phyloP scores from a whole-genome alignment of 345 rosid genomes.

The Euphorbia lathyris region DNA sequence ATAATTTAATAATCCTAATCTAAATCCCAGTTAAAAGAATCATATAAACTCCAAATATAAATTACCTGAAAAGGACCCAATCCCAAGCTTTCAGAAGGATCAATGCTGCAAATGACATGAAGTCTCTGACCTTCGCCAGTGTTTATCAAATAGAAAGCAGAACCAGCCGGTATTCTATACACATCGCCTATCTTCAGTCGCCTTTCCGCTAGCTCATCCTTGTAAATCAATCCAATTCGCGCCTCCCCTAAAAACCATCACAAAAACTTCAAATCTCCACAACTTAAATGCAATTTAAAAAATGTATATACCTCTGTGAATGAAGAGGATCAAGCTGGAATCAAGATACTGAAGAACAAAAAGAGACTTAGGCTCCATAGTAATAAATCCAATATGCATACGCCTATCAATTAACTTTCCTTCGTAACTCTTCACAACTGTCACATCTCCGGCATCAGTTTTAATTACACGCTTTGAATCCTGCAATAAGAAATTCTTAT shows the following conservation, averaged over 20 bases:
- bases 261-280: too few relatives aligned
- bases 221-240: conserved; percentile 57
- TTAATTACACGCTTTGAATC: conserved; percentile 50
- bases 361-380: conserved; percentile 77
- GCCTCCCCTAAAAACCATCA: conserved; percentile 78
- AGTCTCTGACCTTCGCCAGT: conserved; percentile 58
- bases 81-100: conserved; percentile 66
- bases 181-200: conserved; percentile 56
- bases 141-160: conserved; percentile 76
- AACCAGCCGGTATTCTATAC: conserved; percentile 65
- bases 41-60: too few relatives aligned
- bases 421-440: conserved; percentile 42
- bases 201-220: conserved; percentile 51
- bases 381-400: conserved; percentile 74
- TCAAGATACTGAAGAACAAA: conserved; percentile 84
- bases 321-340: conserved; percentile 64
- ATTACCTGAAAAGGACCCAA: conserved; percentile 68
- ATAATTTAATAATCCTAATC: too few relatives aligned
- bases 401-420: conserved; percentile 49
- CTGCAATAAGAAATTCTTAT: conserved; percentile 62
- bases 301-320: conserved; percentile 54
- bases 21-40: too few relatives aligned
- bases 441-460: conserved; percentile 81
- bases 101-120: conserved; percentile 63
- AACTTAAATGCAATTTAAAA: too few relatives aligned